Base-by-base conservation (phyloP, 331 rosid genomes). In the Cydonia oblonga region DNA sequence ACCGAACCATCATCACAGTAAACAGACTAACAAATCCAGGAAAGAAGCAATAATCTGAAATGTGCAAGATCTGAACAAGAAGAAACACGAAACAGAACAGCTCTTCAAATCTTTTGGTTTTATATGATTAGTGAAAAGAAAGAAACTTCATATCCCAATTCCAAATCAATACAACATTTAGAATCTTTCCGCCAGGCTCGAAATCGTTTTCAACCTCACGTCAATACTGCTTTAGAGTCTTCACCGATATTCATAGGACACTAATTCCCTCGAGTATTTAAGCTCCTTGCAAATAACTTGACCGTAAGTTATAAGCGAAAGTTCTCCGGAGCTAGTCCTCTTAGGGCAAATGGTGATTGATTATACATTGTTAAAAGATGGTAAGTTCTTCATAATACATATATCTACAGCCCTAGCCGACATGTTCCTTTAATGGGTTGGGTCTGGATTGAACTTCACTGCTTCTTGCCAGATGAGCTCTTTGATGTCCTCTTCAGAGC, bases 391-490 rank as follows among this genome's bases (percentile, higher is more conserved):
- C 26, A 66, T 64, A 71, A 64, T 40, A 35, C 5, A 60, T 69
- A 81, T 56, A 74, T 77, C 71, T 75, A 70, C 83, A 76, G 76
- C 74, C 81, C 51, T 72, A 64, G 67, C 69, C 76, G 74, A 76
- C 73, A 84, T 68, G 66, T 11, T 69, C 76, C 71, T 73, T 69
- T 85, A 84, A 59, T 74, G 66, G 64, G 75, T 78, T 26, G 92
- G 90, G 60, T 91, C 96, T 2, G 97, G 97, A 73, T 91, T 93
- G 89, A 81, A 91, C 77, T 85, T 85, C 83, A 86, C 87, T 1
- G 96, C 81, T 73, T 93, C 98, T 80, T 67, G 83, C 96, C 96
- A 91, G 71, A 91, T 93, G 78, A 91, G 96, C 79, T 93, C 98
- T 79, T 89, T 93, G 79, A 91, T 88, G 74, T 91, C 89, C 77